phyloP scores from a whole-genome alignment of 2,329 filamentous ascomycete genomes.

The Pestalotiopsis sp. region DNA sequence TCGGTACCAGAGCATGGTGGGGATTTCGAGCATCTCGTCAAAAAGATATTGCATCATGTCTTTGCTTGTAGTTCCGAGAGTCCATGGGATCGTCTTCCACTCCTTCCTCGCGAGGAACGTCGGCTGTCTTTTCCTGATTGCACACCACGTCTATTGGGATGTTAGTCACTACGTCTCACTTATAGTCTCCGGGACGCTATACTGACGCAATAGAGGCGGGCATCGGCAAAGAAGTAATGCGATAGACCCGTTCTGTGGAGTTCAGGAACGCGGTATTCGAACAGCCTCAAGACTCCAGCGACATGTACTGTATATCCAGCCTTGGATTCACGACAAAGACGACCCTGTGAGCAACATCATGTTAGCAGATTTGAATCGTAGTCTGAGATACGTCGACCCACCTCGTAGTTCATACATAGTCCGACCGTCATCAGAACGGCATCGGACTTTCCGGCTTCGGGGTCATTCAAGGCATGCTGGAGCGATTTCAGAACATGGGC shows the following conservation, averaged over 20 bases:
- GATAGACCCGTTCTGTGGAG: not conserved
- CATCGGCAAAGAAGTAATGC: not conserved
- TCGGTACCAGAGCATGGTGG: not conserved
- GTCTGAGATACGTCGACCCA: not conserved
- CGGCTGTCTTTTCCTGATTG: not conserved
- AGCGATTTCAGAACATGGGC: not conserved
- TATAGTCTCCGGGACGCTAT: not conserved
- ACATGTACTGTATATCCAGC: not conserved
- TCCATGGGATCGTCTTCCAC: not conserved
- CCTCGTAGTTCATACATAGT: not conserved
- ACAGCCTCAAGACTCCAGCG: not conserved
- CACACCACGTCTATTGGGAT: not conserved
- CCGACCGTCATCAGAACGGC: not conserved
- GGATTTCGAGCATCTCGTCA: not conserved
- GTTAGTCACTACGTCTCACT: not conserved
- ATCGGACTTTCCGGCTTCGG: not conserved
- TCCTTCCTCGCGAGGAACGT: not conserved
- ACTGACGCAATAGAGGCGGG: not conserved
- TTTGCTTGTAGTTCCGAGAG: not conserved
- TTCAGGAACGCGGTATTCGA: not conserved
- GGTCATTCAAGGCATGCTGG: not conserved
- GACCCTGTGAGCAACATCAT: not conserved
- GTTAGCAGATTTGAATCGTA: not conserved
- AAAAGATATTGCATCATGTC: not conserved
- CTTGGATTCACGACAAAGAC: not conserved